Evolutionary conservation across 176 grass and related monocot species (phyloP).

Genomic region (barley (Hordeum vulgare)): MorexV3_pseudomolecules_assembly NC_058519.1:141321565-141322064

Average conservation of each 20-base stretch:
- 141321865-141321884: background rate
- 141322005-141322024: background rate
- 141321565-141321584: background rate
- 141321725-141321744: background rate
- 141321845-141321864: background rate
- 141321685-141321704: background rate
- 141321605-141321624: background rate
- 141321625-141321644: background rate
- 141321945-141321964: background rate
- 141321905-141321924: background rate
- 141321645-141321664: background rate
- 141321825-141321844: background rate
- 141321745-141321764: background rate
- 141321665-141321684: background rate
- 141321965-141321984: background rate
- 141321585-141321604: background rate
- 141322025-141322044: slow-evolving; percentile 9
- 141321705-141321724: background rate
- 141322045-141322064: background rate
- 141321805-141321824: background rate
- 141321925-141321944: background rate
- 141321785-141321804: background rate
- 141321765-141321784: background rate
- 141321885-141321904: background rate
- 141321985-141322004: background rate